Conservation (phyloP, 371 early-diverging fungal genomes). For the Haplosporangium sp. region DNA sequence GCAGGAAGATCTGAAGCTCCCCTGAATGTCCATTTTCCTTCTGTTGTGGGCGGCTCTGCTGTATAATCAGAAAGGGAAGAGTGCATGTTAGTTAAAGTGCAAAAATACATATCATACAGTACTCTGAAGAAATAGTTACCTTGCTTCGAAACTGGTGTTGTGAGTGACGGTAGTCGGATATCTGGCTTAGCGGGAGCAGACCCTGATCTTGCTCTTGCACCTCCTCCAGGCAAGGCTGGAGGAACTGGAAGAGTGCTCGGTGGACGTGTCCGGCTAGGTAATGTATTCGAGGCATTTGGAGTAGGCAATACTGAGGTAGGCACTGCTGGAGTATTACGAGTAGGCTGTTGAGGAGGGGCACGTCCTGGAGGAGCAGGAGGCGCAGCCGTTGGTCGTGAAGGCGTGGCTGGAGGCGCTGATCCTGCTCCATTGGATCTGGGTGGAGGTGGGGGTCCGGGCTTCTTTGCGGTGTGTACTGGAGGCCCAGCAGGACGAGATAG, state of each 20-base stretch:
- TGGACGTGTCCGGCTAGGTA: conserved; percentile 33
- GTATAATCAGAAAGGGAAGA: neutral
- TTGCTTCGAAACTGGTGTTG: conserved; percentile 12
- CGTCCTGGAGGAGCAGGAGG: conserved; percentile 40
- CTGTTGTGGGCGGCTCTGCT: conserved; percentile 47
- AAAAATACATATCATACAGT: too few relatives aligned
- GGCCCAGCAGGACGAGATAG: conserved; percentile 49
- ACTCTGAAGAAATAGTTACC: conserved; percentile 1
- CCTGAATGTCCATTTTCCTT: conserved; percentile 53
- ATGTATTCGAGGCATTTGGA: conserved; percentile 15
- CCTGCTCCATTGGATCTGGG: conserved; percentile 38
- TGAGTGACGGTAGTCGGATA: conserved; percentile 20
- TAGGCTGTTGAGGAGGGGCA: conserved; percentile 42
- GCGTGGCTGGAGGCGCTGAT: conserved; percentile 58
- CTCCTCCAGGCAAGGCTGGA: conserved; percentile 24
- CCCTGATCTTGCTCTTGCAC: conserved; percentile 36
- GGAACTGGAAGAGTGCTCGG: conserved; percentile 14
- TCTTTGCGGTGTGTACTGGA: conserved; percentile 35
- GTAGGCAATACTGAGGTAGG: conserved; percentile 22
- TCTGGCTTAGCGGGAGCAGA: conserved; percentile 37
- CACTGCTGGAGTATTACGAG: conserved; percentile 30
- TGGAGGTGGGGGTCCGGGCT: conserved; percentile 45
- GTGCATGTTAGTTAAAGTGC: neutral
- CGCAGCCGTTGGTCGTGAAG: conserved; percentile 44
- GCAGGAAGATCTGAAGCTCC: conserved; percentile 35